Evolutionary conservation across 139 green algal genomes (phyloP), one percentile per base, ranked within the genome.

Genomic region (Bryopsis sp.): DNA sequence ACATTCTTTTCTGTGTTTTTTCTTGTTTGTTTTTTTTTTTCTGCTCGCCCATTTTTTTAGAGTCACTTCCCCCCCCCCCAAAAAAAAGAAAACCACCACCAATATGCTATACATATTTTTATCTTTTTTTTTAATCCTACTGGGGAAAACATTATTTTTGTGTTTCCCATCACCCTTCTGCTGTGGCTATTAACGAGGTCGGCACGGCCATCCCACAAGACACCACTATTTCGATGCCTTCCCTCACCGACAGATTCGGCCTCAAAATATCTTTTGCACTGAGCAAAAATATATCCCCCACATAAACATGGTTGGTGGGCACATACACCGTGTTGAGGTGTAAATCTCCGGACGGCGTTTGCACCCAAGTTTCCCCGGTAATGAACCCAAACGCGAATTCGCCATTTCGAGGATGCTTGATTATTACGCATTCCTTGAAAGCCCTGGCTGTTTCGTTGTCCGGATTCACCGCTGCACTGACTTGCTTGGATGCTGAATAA

Each of bases 341-440:
- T 62, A 84, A n/a, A 36, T 89, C 72, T 5, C 62, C 62, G 5
- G 37, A 11, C 7, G 8, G 7, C 19, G 59, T 67, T 29, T 67
- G 33, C 32, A 65, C n/a, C 58, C 58, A 65, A 11, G 62, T 58
- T 35, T 69, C 62, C 1, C 89, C 94, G 2, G 92, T 97, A 74
- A 97, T 92, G 74, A 97, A 97, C 0, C 73, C 92, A 64, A 96
- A 86, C 0, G 92, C 92, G 64, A 81, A 96, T 83, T 96, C 90
- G 1, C 92, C 92, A 2, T 75, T 72, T 35, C 85, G 78, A 26
- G 90, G 90, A 77, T 97, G 90, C 19, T 86, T 76, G 7, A 96
- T 89, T 54, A 97, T 81, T 0, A 92, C 90, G 63, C 90, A 95
- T 74, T 97, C 90, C 57, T 93, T 82, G 78, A 95, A 95, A 7